Percentiles rank a stretch among this genome's conserved stretches.
Conservation (phyloP, 2,329 filamentous ascomycete species). For the Incumbomyces delicatus region DNA sequence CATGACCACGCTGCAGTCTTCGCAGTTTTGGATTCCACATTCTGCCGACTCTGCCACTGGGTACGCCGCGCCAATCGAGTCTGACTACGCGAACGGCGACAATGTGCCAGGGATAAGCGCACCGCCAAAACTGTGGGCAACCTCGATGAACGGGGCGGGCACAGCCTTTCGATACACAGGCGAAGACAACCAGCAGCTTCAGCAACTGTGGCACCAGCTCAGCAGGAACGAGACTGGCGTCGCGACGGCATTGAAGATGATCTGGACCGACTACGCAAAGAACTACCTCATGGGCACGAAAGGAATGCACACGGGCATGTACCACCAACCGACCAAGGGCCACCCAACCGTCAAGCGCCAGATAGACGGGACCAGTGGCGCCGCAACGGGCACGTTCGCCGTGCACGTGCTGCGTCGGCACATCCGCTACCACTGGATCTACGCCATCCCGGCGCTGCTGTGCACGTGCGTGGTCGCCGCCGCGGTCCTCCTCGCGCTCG, state of each 20-base stretch:
- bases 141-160: neutral
- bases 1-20: constrained; percentile 25
- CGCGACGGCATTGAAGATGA: constrained; percentile 32
- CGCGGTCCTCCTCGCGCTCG: neutral
- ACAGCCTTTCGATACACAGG: constrained; percentile 27
- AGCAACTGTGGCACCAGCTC: constrained; percentile 31
- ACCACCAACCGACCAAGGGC: constrained; percentile 1
- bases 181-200: constrained; percentile 30
- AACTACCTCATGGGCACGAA: constrained; percentile 34
- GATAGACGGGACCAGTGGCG: too few relatives aligned
- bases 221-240: constrained; percentile 22
- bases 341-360: neutral
- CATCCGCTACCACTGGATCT: constrained; percentile 27
- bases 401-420: constrained; percentile 23
- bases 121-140: neutral
- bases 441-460: constrained; percentile 27
- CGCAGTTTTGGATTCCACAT: constrained; percentile 19
- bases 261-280: constrained; percentile 37
- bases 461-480: neutral
- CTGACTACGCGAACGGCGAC: neutral
- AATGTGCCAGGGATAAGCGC: neutral
- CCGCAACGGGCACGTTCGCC: constrained; percentile 7
- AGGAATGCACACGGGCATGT: constrained; percentile 2
- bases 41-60: neutral
- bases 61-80: neutral